phyloP scores from a whole-genome alignment of 352 stramenopile species.

The Phytophthora sp. region DNA sequence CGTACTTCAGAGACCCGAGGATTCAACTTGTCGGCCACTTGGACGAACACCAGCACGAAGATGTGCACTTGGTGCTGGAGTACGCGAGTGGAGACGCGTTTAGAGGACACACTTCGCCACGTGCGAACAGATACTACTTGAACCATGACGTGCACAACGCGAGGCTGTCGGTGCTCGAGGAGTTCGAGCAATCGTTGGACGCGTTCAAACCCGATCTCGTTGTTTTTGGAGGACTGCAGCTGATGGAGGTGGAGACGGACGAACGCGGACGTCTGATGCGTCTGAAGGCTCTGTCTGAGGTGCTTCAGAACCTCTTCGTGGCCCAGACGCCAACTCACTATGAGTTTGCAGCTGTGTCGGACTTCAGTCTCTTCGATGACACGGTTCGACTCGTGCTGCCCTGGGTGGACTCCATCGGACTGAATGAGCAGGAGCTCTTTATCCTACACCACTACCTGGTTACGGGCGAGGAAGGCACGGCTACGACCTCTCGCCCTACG shows the following conservation, averaged over 20 bases:
- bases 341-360: conserved; percentile 84
- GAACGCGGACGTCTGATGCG: conserved; percentile 52
- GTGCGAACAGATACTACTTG: conserved; percentile 85
- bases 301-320: conserved; percentile 74
- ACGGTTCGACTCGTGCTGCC: conserved; percentile 79
- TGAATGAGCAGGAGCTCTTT: conserved; percentile 87
- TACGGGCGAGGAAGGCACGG: conserved; percentile 71
- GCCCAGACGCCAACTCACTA: conserved; percentile 75
- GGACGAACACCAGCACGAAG: conserved; percentile 63
- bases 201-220: conserved; percentile 73
- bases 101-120: conserved; percentile 61
- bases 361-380: conserved; percentile 86
- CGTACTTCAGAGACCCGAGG: conserved; percentile 59
- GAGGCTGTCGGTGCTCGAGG: conserved; percentile 76
- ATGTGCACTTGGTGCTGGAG: conserved; percentile 84
- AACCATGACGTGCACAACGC: conserved; percentile 90
- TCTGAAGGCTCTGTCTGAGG: conserved; percentile 66
- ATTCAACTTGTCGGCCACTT: conserved; percentile 76
- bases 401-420: conserved; percentile 79
- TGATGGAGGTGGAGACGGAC: conserved; percentile 86
- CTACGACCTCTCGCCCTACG: conserved; percentile 75
- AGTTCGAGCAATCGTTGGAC: conserved; percentile 70
- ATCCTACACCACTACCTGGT: conserved; percentile 86
- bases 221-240: conserved; percentile 81
- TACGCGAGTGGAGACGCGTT: conserved; percentile 75